Base-by-base conservation (phyloP, 2,329 filamentous ascomycete species). In the Neoscytalidium dimidiatum region DNA sequence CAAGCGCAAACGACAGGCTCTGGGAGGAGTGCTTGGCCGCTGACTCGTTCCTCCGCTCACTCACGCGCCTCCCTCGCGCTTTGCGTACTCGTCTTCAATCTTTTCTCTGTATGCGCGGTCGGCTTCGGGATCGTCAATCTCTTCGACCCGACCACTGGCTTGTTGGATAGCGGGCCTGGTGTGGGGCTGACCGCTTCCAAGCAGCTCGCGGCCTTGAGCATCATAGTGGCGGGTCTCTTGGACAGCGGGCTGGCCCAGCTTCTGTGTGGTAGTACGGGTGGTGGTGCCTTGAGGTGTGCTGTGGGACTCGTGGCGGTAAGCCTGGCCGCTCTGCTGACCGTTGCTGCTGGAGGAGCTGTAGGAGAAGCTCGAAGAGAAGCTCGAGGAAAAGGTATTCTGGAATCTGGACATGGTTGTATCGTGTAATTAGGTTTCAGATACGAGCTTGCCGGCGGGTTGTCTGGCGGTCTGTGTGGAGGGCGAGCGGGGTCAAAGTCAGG, bases 31-130 rank as follows among this genome's bases (percentile, higher is more conserved):
- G 28, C 8, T 28, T 26, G 23, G 53, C 35, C 33, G 23, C 19
- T 11, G 35, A 17, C 35, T 41, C 35, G 13, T 23, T 29, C 38
- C 46, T 23, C 14, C 6, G 35, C 35, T n/a, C 17, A 9, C n/a
- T 66, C 60, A 72, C 35, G 73, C 72, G 52, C 73, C 73, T 8
- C 73, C 72, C 66, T 75, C 71, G 13, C 73, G 66, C 70, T 75
- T 75, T 19, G 73, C 72, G 64, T 75, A 73, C 69, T 74, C 53
- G 31, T 23, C 35, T 23, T 58, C 53, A 21, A 58, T 44, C 60
- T 35, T 63, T 9, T 26, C 19, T 17, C 28, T 49, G 43, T 62
- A 31, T 9, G 43, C 14, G n/a, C 23, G 43, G 21, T 62, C 43
- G 46, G 38, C 62, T 7, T 64, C 49, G 33, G 51, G 35, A 8